A percentile compares a stretch with the other conserved stretches of the same genome.
Conservation (phyloP, 2,329 filamentous ascomycete genomes). For the Penicillium sp. region DNA sequence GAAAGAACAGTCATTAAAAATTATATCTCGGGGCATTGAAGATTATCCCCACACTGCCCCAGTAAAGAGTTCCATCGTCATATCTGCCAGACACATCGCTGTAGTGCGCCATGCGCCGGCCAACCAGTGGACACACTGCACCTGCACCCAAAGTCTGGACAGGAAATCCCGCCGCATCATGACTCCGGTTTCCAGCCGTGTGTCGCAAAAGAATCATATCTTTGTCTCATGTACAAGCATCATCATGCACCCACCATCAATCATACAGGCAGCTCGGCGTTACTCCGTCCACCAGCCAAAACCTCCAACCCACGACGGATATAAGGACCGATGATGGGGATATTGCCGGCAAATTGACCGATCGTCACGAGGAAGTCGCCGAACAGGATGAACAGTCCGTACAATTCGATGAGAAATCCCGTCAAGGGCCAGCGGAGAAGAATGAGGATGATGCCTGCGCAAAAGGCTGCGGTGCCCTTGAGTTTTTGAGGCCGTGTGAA, state of each 20-base stretch:
- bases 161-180: not conserved
- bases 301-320: conserved; percentile 69
- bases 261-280: conserved; percentile 57
- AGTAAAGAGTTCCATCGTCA: too few species aligned
- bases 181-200: too few species aligned
- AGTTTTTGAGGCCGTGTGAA: conserved; percentile 91
- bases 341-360: conserved; percentile 73
- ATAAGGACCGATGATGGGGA: conserved; percentile 82
- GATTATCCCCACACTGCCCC: too few species aligned
- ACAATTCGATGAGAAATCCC: conserved; percentile 84
- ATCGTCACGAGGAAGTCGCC: conserved; percentile 95
- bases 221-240: not conserved
- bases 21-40: conserved; percentile 10
- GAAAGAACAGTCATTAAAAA: conserved; percentile 19
- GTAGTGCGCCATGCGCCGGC: too few species aligned
- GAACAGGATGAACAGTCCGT: conserved; percentile 89
- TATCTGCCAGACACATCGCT: too few species aligned
- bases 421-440: conserved; percentile 84
- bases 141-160: not conserved
- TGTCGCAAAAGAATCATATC: not conserved
- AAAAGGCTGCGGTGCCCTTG: conserved; percentile 85
- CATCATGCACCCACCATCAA: not conserved
- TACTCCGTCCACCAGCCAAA: conserved; percentile 62
- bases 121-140: not conserved
- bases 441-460: conserved; percentile 75